These are phyloP conservation scores for Aureobasidium pullulans DNA, from an alignment of 2,329 filamentous ascomycete genomes.

Conservation along the genomic window DNA sequence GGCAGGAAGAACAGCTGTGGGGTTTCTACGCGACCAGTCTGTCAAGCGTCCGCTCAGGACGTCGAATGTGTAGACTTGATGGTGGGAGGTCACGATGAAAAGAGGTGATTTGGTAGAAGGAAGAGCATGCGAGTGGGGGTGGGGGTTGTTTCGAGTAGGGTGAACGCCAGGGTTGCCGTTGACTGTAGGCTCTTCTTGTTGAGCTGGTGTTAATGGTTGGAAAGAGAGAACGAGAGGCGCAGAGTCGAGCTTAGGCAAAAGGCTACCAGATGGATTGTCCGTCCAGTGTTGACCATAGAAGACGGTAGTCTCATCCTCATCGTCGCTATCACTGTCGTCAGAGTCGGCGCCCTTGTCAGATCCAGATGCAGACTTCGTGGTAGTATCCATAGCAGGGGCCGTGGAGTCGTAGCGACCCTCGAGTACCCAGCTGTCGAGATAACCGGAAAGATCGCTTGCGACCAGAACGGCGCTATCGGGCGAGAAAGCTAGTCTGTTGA, in stretches of 20 bases:
- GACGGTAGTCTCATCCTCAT: conserved; percentile 40
- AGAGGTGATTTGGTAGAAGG: conserved; percentile 48
- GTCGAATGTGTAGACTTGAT: conserved; percentile 71
- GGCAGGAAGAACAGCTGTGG: conserved; percentile 63
- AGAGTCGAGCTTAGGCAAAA: conserved; percentile 39
- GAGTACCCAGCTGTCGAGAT: conserved; percentile 79
- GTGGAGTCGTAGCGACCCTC: conserved; percentile 48
- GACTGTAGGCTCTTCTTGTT: conserved; percentile 16
- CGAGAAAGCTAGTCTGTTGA: conserved; percentile 71
- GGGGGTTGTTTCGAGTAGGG: conserved; percentile 43
- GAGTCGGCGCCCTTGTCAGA: conserved; percentile 21
- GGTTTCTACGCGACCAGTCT: conserved; percentile 80
- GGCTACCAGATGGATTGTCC: conserved; percentile 55
- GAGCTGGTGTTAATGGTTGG: conserved; percentile 27
- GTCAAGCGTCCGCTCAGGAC: conserved; percentile 68
- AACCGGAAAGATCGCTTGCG: conserved; percentile 73
- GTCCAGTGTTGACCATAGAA: conserved; percentile 63
- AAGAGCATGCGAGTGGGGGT: conserved; percentile 50
- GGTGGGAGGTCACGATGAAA: conserved; percentile 55
- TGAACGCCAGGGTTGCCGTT: conserved; percentile 44
- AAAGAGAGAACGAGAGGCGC: conserved; percentile 41
- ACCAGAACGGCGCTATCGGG: conserved; percentile 72
- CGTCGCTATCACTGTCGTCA: conserved; percentile 35
- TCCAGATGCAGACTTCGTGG: conserved; percentile 23
- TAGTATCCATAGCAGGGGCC: conserved; percentile 33